Evolutionary conservation across 352 stramenopile species (phyloP), one percentile per base, ranked within the genome.

Genomic region (Phytophthora europaea): DNA sequence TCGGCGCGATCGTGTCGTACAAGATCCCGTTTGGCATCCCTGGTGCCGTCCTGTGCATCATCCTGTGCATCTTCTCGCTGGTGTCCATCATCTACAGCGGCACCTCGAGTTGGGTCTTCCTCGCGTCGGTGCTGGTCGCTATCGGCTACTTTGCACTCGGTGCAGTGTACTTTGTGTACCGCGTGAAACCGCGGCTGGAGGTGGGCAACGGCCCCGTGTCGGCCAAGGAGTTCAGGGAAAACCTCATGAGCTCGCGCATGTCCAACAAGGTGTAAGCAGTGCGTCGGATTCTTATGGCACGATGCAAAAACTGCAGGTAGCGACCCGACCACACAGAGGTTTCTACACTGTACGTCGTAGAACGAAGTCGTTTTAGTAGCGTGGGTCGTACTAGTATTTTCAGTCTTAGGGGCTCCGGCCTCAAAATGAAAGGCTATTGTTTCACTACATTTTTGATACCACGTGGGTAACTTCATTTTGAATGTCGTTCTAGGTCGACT

Each of bases 1-100:
- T 87, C 31, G 82, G 83, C 7, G 81, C 81, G 20, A 74, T 90
- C 31, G 81, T 90, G 50, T 90, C 83, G 57, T 90, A 88, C 75
- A 68, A 68, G 22, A 86, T 73, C 22, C 78, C 78, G 6, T 90
- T 90, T 51, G 81, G 83, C 45, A 69, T 90, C 5, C 66, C 81
- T 0, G 83, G 83, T 0, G 83, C 80, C 1, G 43, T 86, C 13
- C 20, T 81, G 13, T 87, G 79, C 62, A 62, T 90, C 20, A 59
- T 72, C 33, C 70, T 90, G 10, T 85, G 82, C 36, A 72, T 71
- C 2, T 72, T 85, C 23, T 71, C 69, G 47, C 40, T 90, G 51
- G 51, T 73, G 10, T 73, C 66, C 13, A 73, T 73, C 20, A 64
- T 72, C 40, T 72, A 72, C 63, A 70, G 63, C 22, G 63, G 63